Base-by-base conservation (phyloP, 352 stramenopile species). In the Pythium coloratum region DNA sequence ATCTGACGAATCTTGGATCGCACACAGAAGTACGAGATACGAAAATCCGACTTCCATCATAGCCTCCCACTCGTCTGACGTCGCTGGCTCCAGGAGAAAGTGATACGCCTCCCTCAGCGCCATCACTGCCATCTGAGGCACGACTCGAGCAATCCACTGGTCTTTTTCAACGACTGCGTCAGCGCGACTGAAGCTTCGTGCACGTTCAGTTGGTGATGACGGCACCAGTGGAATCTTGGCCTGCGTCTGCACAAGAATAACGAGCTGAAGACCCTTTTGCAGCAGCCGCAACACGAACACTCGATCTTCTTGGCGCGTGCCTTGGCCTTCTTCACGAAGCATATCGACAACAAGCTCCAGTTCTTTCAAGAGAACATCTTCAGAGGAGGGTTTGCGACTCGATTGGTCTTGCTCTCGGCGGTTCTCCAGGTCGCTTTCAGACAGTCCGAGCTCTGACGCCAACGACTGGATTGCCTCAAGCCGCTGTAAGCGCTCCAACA, bases 281-380 rank as follows among this genome's bases (percentile, higher is more conserved):
- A 93, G 59, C 20, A 93, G 57, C 20, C 76, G 69, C 28, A 93
- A 44, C 32, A 90, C 49, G 44, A 91, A 88, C 14, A 66, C 64
- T 0, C 75, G 72, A 38, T 93, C 63, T 16, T 70, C 55, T 6
- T 59, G 24, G 7, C 26, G 47, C 28, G 32, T 64, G 34, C 38
- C 47, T 13, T 54, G 34, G 13, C 77, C 2, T 80, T 82, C 79
- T 62, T 91, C 75, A 24, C 80, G 62, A 16, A 91, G 66, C 49
- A 93, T 62, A n/a, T 88, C 84, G 6, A 91, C 66, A 0, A 91
- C 82, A n/a, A 90, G 54, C 16, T 89, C 76, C 4, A 93, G 56
- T 40, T 93, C 84, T 32, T 80, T 78, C 16, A 93, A 49, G 16
- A 93, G 69, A 18, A 81, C 68, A 26, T 67, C 58, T 69, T 90